Evolutionary conservation across 345 rosid genomes (phyloP).

Genomic region (Eucalyptus viminalis): DNA sequence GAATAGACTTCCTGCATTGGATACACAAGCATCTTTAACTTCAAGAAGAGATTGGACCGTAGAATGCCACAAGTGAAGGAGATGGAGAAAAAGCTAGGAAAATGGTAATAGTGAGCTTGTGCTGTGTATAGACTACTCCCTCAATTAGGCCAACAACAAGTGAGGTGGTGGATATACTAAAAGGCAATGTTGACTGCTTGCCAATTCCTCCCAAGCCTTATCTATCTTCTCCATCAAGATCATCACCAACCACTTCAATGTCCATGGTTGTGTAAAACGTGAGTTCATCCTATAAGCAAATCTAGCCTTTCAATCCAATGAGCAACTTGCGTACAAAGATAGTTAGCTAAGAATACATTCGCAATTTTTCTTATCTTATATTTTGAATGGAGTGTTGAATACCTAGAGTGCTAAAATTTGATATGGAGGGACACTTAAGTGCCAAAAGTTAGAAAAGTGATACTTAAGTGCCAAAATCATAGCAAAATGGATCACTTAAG

Average conservation of each 20-base stretch:
- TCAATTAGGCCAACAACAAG: background rate
- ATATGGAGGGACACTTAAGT: rapidly evolving
- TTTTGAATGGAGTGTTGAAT: background rate
- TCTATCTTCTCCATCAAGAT: background rate
- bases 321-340: background rate
- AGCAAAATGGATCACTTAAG: no score
- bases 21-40: background rate
- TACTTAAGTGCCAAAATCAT: rapidly evolving
- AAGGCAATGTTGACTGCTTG: background rate
- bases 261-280: background rate
- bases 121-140: background rate
- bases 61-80: background rate
- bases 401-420: no score
- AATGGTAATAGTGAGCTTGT: background rate
- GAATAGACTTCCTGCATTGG: background rate
- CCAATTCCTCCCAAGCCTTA: background rate
- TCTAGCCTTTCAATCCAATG: background rate
- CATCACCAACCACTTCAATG: background rate
- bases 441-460: no score
- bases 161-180: background rate
- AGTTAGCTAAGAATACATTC: rapidly evolving
- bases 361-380: no score
- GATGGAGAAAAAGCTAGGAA: background rate
- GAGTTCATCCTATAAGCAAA: background rate
- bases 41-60: background rate